Base-by-base conservation (phyloP, 352 stramenopile genomes). In the Blastocystis sp. region DNA sequence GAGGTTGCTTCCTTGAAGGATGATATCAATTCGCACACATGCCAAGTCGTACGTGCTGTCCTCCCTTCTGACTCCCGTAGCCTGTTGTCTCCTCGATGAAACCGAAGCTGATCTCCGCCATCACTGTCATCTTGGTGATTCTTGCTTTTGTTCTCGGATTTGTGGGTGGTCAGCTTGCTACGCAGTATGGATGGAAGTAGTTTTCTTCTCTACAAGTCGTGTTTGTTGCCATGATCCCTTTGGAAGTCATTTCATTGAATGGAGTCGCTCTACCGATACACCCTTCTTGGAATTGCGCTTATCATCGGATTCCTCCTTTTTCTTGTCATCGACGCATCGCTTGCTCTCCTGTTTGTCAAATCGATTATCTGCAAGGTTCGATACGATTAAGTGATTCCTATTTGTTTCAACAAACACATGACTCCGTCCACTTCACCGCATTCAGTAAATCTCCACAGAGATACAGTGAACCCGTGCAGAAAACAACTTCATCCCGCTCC, bases 401-500 rank as follows among this genome's bases (percentile, higher is more conserved):
- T 59, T 59, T 3, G 32, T 27, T 59, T 54, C 3, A 67, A 75
- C 63, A 75, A 75, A 75, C 63, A 75, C 36, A 29, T 27, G 18
- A 75, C 46, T 54, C 51, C 32, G n/a, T 59, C 51, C 51, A 75
- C 8, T 75, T 1, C 44, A 75, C 48, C 16, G 32, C 32, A 49
- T 81, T 42, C 21, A 81, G 36, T 4, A 81, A 64, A 65, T 81
- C 69, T 8, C 69, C 69, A 65, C 69, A 81, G n/a, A 81, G 56
- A 81, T 81, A 81, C 1, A 81, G 44, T 16, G 69, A 81, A 18
- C 69, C 69, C 32, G 69, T 81, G 21, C 46, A 54, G 27, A 40
- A 81, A 29, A 81, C 46, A 21, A 27, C 42, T 65, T 21, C 1
- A 44, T 72, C 32, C 61, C 42, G 4, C 16, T 72, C 32, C 61